Evolutionary conservation across 768 basidiomycete genomes (phyloP), one percentile per base, ranked within the genome.

Genomic region (Hericium alpestre): DNA sequence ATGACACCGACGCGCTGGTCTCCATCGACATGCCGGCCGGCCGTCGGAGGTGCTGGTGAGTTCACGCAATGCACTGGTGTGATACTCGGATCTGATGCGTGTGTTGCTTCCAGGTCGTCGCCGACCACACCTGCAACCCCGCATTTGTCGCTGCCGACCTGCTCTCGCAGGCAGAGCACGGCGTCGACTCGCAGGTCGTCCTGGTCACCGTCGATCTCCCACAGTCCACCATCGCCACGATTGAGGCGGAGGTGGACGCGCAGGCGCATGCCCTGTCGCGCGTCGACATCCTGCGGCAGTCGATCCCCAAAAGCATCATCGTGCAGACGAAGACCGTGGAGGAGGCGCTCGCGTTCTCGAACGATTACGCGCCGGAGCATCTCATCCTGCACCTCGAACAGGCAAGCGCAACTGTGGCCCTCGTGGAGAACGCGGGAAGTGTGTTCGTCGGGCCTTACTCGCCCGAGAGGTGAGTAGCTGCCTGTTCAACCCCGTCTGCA

Each of bases 21-120:
- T 89, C 91, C 15, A 99, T 98, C 65, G 96, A 99, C 71, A 98
- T 99, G 92, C 96, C 96, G 51, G 96, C 96, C 38, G 96, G 7
- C 96, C 96, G 27, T 93, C 90, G 3, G 96, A 99, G 72, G 95
- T 99, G 22, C 76, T 99, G 65, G 96, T 96, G 66, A 74, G 88
- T 80, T 50, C 32, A 22, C 39, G 2, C 32, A 20, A 43, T 18
- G 32, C 16, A 22, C 22, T 8, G 20, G 40, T 16, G 23, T 23
- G 22, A 22, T 6, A 25, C 38, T 10, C 27, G 25, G 7, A 23
- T 15, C 6, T 51, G 51, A 67, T 67, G 64, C 63, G 65, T 64
- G 60, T 12, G 40, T 38, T 27, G 20, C 53, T 49, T 32, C 0
- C 62, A 97, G 95, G 93, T 98, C 56, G 90, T 99, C 58, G 93